These are phyloP conservation scores for Colletotrichum musae DNA, from an alignment of 2,329 filamentous ascomycete genomes.

Conservation along the genomic window DNA sequence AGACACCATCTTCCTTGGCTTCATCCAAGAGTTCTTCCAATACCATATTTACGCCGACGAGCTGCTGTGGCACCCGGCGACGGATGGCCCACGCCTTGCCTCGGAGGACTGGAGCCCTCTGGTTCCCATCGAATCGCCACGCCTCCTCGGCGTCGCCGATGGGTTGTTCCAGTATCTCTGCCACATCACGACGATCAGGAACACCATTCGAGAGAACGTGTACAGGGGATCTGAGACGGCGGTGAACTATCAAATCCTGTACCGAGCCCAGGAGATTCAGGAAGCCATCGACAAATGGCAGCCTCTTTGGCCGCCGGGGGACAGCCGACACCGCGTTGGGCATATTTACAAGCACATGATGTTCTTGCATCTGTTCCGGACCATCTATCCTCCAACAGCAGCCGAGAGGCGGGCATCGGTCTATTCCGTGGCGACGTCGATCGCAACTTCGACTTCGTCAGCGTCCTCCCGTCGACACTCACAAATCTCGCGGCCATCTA, in stretches of 20 bases:
- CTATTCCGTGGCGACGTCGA: constrained; percentile 42
- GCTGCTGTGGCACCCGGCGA: constrained; percentile 65
- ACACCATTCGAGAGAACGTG: constrained; percentile 80
- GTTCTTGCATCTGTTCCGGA: constrained; percentile 75
- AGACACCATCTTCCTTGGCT: constrained; percentile 75
- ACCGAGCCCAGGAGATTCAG: constrained; percentile 82
- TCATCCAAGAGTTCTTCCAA: constrained; percentile 85
- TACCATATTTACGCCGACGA: constrained; percentile 82
- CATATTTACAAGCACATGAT: constrained; percentile 76
- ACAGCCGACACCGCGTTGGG: constrained; percentile 69
- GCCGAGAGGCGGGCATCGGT: constrained; percentile 35
- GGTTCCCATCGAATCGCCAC: constrained; percentile 61
- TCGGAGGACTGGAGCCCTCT: constrained; percentile 60
- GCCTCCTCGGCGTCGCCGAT: constrained; percentile 86
- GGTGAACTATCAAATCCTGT: constrained; percentile 81
- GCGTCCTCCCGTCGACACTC: constrained; percentile 41
- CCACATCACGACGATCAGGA: constrained; percentile 83
- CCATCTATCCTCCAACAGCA: constrained; percentile 68
- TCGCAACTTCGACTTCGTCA: constrained; percentile 39
- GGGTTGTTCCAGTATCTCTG: constrained; percentile 85
- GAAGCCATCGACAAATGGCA: constrained; percentile 81
- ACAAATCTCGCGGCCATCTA: constrained; percentile 40
- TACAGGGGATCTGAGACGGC: constrained; percentile 73
- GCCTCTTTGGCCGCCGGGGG: constrained; percentile 71
- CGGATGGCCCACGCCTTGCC: constrained; percentile 54